Evolutionary conservation across 805 yeast species (phyloP).

Genomic region (Debaryomyces tyrocola): DNA sequence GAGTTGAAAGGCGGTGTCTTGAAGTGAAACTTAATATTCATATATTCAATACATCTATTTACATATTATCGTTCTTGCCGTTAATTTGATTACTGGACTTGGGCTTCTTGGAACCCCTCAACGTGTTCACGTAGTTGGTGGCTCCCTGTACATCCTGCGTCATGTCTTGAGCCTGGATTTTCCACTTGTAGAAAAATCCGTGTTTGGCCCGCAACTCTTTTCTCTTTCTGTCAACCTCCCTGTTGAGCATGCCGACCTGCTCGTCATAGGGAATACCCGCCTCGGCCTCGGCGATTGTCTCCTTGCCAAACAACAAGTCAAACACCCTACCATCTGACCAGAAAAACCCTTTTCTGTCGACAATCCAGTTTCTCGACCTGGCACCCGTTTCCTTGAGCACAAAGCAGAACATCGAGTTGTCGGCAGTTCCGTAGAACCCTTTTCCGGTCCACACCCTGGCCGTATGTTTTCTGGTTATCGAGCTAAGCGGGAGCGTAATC

Average conservation of each 20-base stretch:
- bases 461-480: slow-evolving; percentile 54
- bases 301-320: slow-evolving; percentile 80
- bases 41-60: too few relatives aligned
- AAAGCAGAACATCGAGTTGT: slow-evolving; percentile 71
- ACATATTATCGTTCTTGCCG: too few relatives aligned
- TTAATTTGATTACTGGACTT: too few relatives aligned
- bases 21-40: too few relatives aligned
- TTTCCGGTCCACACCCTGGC: slow-evolving; percentile 83
- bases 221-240: slow-evolving; percentile 49
- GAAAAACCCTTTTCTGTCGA: slow-evolving; percentile 84
- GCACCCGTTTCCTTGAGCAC: slow-evolving; percentile 58
- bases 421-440: slow-evolving; percentile 83
- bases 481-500: slow-evolving; percentile 59
- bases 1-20: too few relatives aligned
- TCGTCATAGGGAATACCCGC: slow-evolving; percentile 65
- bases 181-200: slow-evolving; percentile 62
- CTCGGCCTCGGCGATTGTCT: slow-evolving; percentile 73
- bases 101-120: too few relatives aligned
- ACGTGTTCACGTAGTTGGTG: slow-evolving; percentile 17
- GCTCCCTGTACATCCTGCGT: slow-evolving; percentile 26
- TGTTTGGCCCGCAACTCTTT: slow-evolving; percentile 51
- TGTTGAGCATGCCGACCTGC: slow-evolving; percentile 49
- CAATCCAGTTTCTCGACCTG: slow-evolving; percentile 59
- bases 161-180: slow-evolving; percentile 37
- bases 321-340: slow-evolving; percentile 92